Evolutionary conservation across 2,329 filamentous ascomycete genomes (phyloP), one percentile per base, ranked within the genome.

Genomic region (Lasiodiplodia theobromae): DNA sequence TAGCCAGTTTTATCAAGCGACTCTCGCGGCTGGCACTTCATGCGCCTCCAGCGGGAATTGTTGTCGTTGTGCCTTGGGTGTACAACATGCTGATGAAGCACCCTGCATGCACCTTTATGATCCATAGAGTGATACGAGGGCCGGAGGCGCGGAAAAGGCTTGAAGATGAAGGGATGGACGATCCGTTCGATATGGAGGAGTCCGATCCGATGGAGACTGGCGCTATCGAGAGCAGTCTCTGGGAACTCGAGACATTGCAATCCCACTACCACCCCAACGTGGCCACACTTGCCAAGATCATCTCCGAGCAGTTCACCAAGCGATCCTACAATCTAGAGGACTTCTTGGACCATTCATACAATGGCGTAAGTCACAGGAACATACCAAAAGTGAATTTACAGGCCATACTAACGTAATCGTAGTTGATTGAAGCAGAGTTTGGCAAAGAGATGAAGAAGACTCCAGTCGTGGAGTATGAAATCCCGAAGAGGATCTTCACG

Each of bases 261-360:
- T 91, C 89, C 0, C 96, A 99, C 79, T 98, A 97, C 80, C 96
- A 99, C 77, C 96, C 96, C 16, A 99, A 98, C 74, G 93, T 99
- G 28, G 94, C 95, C 0, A 96, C 94, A 2, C 89, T 99, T 73
- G 91, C 94, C 54, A 96, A 94, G 80, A 97, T 99, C 71, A 89
- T 99, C 68, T 92, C 92, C 2, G 94, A 98, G 81, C 96, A 98
- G 78, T 99, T 98, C 79, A 99, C 96, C 2, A 99, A 99, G 82
- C 90, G 94, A 73, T 87, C 91, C 2, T 99, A 98, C 80, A 96
- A 94, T 74, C 82, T 97, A n/a, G 96, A 99, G 77, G 96, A 99
- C 77, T 99, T 99, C 80, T 82, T 98, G 58, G 96, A 99, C 77
- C 94, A 98, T 78, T 95, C 93, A 0, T 99, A 98, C 80, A 88